Evolutionary conservation across 2,329 filamentous ascomycete genomes (phyloP), one percentile per base, ranked within the genome.

Genomic region (Colletotrichum tofieldiae): DNA sequence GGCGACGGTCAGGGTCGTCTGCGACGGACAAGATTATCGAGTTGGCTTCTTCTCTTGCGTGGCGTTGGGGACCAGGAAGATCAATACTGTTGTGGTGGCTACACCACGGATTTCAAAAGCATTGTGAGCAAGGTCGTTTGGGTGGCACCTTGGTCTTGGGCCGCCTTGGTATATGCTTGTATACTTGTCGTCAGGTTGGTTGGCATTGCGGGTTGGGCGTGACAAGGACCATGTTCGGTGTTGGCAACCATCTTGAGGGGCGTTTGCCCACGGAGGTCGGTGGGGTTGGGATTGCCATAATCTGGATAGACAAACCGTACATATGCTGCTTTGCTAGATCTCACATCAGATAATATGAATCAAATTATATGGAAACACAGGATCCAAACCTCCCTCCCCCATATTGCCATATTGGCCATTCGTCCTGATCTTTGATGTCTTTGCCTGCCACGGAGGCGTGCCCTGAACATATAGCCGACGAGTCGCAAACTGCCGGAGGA

Each of bases 1-100:
- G 6, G 29, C n/a, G 20, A 26, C 12, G 20, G 58, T 23, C n/a
- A 18, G 20, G 5, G n/a, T n/a, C n/a, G n/a, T n/a, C n/a, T n/a
- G 29, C n/a, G 20, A 26, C 12, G 20, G 58, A 23, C n/a, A 18
- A 12, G 5, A 11, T 12, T 6, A 14, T 32, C 3, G 45, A 7
- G 29, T 14, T 20, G 23, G 60, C 32, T 20, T 63, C 32, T 63
- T 37, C 23, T 63, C 52, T 63, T 63, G 60, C 60, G 35, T 18
- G 60, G 60, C 60, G 60, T 63, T 63, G 23, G 60, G 9, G 60
- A 26, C 20, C 14, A 26, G 32, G 35, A 52, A n/a, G 60, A 23
- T 26, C 45, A 29, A 20, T 51, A 20, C 41, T 41, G n/a, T 9
- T 2, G 35, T n/a, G 45, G 35, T 39, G 16, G 45, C 37, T 7